Conservation (phyloP, 352 stramenopile genomes). For the Pythium brachiatum region DNA sequence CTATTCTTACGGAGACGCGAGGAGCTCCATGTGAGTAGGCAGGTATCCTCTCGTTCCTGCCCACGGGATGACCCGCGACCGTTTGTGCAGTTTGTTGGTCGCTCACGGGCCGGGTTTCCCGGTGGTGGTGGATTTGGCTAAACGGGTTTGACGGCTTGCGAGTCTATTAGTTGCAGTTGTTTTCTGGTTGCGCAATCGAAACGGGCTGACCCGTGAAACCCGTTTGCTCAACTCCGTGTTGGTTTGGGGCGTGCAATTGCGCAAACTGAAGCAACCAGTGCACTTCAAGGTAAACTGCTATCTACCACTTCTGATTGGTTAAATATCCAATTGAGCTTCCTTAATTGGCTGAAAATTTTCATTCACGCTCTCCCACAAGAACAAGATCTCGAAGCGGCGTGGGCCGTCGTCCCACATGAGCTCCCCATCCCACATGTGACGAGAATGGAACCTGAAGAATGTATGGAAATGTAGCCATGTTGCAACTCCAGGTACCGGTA, state of each 20-base stretch:
- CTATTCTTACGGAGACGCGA: neutral
- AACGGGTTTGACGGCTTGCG: neutral
- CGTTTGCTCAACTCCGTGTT: neutral
- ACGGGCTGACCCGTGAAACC: slow-evolving; percentile 13
- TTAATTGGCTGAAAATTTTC: slow-evolving; percentile 11
- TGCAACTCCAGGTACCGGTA: too few species aligned
- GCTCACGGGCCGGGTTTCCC: slow-evolving; percentile 4
- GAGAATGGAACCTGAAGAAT: neutral
- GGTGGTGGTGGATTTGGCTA: neutral
- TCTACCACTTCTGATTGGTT: slow-evolving; percentile 1
- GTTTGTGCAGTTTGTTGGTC: slow-evolving; percentile 24
- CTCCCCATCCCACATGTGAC: neutral
- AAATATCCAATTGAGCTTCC: neutral
- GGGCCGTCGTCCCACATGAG: neutral
- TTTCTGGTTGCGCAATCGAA: slow-evolving; percentile 28
- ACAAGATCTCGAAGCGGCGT: slow-evolving; percentile 5
- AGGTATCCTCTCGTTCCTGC: neutral
- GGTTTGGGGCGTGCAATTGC: slow-evolving; percentile 12
- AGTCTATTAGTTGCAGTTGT: neutral
- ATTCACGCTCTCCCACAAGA: slow-evolving; percentile 28
- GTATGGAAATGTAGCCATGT: neutral
- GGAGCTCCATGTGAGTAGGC: slow-evolving; percentile 6
- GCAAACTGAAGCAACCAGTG: slow-evolving; percentile 23
- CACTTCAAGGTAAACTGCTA: slow-evolving; percentile 21
- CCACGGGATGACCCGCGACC: slow-evolving; percentile 1